Percentiles rank a stretch among this genome's conserved stretches.
Conservation (phyloP, 495 filamentous ascomycete species). For the Acidiella bohemica region DNA sequence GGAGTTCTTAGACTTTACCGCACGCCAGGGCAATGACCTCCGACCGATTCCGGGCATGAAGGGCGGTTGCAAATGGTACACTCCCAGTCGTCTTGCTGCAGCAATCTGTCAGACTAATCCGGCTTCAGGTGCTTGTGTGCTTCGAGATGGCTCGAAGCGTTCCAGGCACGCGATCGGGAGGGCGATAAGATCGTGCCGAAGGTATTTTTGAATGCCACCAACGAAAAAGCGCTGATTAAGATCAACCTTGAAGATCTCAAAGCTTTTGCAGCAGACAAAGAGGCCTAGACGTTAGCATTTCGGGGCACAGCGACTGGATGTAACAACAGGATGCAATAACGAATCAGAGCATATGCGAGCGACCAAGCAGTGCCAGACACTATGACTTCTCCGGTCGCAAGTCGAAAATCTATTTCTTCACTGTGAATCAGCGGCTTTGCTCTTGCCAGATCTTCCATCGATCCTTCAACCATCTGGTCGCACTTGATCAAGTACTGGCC, state of each 20-base stretch:
- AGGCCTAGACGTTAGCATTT: conserved; percentile 11
- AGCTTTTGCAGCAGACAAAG: conserved; percentile 31
- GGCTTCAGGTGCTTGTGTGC: conserved; percentile 46
- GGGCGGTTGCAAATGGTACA: conserved; percentile 40
- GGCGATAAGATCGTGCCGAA: conserved; percentile 28
- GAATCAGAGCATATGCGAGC: too few relatives aligned
- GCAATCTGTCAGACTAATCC: too few relatives aligned
- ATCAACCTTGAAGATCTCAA: conserved; percentile 34
- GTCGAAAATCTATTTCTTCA: too few relatives aligned
- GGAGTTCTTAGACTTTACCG: conserved; percentile 43
- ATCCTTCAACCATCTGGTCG: too few relatives aligned
- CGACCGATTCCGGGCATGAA: conserved; percentile 36
- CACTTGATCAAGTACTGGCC: too few relatives aligned
- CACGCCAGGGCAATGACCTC: conserved; percentile 44
- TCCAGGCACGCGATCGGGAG: conserved; percentile 30
- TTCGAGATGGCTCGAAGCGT: conserved; percentile 39
- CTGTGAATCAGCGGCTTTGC: too few relatives aligned
- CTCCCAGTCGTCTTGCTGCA: too few relatives aligned
- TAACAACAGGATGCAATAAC: too few relatives aligned
- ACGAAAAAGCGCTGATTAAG: conserved; percentile 35
- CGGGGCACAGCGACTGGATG: too few relatives aligned
- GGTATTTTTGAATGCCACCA: conserved; percentile 37
- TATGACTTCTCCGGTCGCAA: too few relatives aligned
- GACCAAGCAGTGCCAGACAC: too few relatives aligned
- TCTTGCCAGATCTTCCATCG: too few relatives aligned